A percentile compares a stretch with the other conserved stretches of the same genome.
Evolutionary conservation across 164 flowering plant species (phyloP).

Genomic region (Piper longum): DNA sequence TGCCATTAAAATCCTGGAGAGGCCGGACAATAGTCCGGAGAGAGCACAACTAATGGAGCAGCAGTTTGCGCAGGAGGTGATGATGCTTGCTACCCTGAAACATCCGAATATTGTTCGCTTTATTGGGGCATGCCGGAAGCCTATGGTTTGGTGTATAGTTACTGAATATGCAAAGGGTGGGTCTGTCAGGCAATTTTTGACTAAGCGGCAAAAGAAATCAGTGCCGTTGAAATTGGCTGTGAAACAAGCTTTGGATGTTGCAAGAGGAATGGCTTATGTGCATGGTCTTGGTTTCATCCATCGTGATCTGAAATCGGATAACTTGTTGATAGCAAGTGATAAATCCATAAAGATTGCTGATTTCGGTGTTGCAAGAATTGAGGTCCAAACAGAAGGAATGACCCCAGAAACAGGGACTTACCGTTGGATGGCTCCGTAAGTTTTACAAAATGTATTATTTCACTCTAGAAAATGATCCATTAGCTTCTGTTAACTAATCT

Average conservation of each 20-base stretch:
- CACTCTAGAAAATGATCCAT: neutral
- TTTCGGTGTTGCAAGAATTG: slow-evolving; percentile 71
- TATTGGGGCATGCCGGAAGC: slow-evolving; percentile 56
- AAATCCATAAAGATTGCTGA: slow-evolving; percentile 64
- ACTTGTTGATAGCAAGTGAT: slow-evolving; percentile 37
- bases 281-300: slow-evolving; percentile 58
- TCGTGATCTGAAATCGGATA: slow-evolving; percentile 61
- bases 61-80: slow-evolving; percentile 66
- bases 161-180: slow-evolving; percentile 75
- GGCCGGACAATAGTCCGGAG: slow-evolving; percentile 45
- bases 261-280: slow-evolving; percentile 66
- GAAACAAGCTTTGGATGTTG: slow-evolving; percentile 69
- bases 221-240: slow-evolving; percentile 53
- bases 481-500: neutral
- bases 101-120: slow-evolving; percentile 56
- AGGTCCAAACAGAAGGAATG: slow-evolving; percentile 71
- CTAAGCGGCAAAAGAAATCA: slow-evolving; percentile 38
- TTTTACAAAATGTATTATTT: neutral
- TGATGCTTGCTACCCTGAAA: slow-evolving; percentile 56
- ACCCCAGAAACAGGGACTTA: slow-evolving; percentile 76
- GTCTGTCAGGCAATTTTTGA: slow-evolving; percentile 51
- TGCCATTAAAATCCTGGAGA: slow-evolving; percentile 58
- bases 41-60: slow-evolving; percentile 53
- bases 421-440: slow-evolving; percentile 90
- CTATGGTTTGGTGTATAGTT: slow-evolving; percentile 71